A percentile compares a stretch with the other conserved stretches of the same genome.
Evolutionary conservation across 2,329 filamentous ascomycete species (phyloP).

Genomic region (Fusarium hostae): DNA sequence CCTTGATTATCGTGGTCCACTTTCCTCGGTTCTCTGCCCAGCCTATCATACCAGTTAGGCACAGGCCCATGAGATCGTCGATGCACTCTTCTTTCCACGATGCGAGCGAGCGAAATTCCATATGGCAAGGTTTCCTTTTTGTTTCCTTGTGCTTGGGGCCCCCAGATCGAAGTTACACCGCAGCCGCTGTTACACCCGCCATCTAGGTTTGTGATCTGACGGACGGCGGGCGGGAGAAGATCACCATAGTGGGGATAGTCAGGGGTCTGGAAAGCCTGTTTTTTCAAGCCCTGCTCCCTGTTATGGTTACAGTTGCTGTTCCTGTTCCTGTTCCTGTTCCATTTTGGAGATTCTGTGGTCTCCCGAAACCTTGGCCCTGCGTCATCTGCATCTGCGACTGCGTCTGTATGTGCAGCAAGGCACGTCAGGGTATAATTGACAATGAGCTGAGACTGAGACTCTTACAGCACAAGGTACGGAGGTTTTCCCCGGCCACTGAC

Average conservation of each 20-base stretch:
- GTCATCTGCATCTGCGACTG: conserved; percentile 2
- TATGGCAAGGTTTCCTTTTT: neutral
- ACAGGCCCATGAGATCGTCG: conserved; percentile 17
- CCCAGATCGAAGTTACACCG: conserved; percentile 36
- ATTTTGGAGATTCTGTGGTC: neutral
- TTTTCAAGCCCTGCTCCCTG: neutral
- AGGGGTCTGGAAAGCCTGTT: conserved; percentile 10
- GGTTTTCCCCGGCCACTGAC: neutral
- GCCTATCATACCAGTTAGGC: conserved; percentile 15
- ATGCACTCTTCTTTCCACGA: neutral
- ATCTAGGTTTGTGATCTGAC: conserved; percentile 5
- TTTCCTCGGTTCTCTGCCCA: neutral
- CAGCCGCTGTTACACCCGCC: conserved; percentile 30
- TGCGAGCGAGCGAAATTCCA: conserved; percentile 1
- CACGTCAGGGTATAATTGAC: neutral
- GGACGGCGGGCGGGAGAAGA: conserved; percentile 1
- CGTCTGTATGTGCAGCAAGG: neutral
- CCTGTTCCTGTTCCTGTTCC: neutral
- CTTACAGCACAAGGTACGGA: neutral
- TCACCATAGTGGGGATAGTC: conserved; percentile 21
- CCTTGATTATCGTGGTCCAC: neutral
- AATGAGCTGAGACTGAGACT: neutral
- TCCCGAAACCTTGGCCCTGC: neutral
- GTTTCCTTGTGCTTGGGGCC: neutral
- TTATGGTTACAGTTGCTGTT: neutral